Conservation (phyloP, 352 stramenopile species). For the Aphanomyces invadans region DNA sequence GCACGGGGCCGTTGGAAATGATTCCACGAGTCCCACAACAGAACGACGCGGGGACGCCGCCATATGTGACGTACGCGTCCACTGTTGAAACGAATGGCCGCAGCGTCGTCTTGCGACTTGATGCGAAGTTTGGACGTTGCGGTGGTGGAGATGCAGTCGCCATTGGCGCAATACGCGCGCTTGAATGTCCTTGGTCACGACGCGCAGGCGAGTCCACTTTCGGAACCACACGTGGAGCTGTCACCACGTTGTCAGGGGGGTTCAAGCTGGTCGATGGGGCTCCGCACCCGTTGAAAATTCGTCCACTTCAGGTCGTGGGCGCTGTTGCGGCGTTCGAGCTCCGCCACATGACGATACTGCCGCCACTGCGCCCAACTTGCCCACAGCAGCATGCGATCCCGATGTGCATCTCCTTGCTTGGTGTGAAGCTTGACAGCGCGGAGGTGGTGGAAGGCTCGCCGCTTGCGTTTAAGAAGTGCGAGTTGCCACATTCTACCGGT, state of each 20-base stretch:
- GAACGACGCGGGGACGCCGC: no score
- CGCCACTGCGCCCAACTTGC: not conserved
- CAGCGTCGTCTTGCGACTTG: not conserved
- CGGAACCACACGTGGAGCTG: not conserved
- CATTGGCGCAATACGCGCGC: not conserved
- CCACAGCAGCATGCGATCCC: not conserved
- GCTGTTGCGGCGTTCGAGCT: not conserved
- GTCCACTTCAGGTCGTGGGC: not conserved
- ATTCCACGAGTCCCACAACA: no score
- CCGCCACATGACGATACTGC: not conserved
- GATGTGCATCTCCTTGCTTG: not conserved
- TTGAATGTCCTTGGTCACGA: not conserved
- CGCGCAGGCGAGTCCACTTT: not conserved
- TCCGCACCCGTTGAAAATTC: not conserved
- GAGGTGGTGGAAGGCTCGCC: not conserved
- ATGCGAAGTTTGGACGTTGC: not conserved
- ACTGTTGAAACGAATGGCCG: not conserved
- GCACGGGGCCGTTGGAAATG: no score
- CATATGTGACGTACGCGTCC: not conserved
- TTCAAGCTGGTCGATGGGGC: no score
- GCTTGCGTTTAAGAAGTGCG: not conserved
- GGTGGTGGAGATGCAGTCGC: not conserved
- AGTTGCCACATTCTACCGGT: not conserved
- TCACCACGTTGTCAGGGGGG: no score
- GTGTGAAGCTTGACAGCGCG: not conserved